A percentile compares a stretch with the other conserved stretches of the same genome.
phyloP scores from a whole-genome alignment of 2,329 filamentous ascomycete genomes.

The Neonectria coccinea region DNA sequence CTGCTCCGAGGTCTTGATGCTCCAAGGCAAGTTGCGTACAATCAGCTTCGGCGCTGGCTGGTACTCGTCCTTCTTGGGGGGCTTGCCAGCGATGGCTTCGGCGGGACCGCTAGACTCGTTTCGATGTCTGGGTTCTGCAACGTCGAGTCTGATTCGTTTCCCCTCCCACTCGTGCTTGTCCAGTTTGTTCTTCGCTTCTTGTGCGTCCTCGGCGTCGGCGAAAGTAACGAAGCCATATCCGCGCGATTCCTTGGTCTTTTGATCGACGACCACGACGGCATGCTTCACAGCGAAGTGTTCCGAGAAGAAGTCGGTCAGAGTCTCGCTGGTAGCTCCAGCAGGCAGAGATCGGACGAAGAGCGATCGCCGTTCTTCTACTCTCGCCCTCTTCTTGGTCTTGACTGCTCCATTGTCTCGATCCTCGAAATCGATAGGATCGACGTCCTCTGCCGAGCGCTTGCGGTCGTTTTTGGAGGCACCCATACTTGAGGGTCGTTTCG shows the following conservation, averaged over 20 bases:
- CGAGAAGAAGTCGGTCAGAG: conserved; percentile 89
- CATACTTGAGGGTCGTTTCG: conserved; percentile 39
- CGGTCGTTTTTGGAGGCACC: conserved; percentile 47
- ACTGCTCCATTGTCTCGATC: conserved; percentile 49
- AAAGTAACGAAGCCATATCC: conserved; percentile 98
- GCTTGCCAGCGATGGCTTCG: conserved; percentile 58
- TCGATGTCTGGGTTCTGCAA: conserved; percentile 87
- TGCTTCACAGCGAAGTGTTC: conserved; percentile 96
- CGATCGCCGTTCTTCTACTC: conserved; percentile 73
- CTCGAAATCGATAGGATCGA: conserved; percentile 46
- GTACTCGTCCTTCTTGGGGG: conserved; percentile 68
- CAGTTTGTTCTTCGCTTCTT: conserved; percentile 82
- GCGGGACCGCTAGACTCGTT: conserved; percentile 61
- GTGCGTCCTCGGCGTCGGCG: conserved; percentile 90
- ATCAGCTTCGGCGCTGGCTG: conserved; percentile 81
- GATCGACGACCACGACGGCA: conserved; percentile 90
- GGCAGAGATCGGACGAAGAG: conserved; percentile 94
- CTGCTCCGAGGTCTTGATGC: conserved; percentile 87
- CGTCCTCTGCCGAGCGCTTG: conserved; percentile 53
- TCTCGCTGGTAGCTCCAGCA: conserved; percentile 80
- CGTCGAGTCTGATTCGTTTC: conserved; percentile 84
- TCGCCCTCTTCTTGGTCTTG: conserved; percentile 64
- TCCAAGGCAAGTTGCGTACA: conserved; percentile 95
- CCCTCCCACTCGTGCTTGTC: conserved; percentile 83
- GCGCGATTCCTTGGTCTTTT: conserved; percentile 85